Evolutionary conservation across 306 rosid genomes (phyloP), one percentile per base, ranked within the genome.

Genomic region (Castanea crenata): DNA sequence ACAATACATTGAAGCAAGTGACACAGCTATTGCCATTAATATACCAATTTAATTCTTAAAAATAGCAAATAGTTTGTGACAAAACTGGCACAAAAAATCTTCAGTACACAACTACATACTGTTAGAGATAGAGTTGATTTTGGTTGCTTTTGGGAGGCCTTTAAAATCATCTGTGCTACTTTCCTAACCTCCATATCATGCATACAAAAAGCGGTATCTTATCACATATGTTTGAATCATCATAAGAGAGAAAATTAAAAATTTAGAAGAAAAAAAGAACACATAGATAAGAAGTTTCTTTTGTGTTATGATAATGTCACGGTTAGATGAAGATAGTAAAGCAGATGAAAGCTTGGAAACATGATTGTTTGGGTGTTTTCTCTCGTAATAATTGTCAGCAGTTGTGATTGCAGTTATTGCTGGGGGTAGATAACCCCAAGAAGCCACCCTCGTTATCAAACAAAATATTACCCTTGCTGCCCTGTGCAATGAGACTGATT

Each of bases 291-390:
- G 15, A 31, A 14, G 3, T 49, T 49, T 2, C 3, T 12, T 12
- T 49, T 12, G 54, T 49, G 54, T 49, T 3, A 41, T 64, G 38
- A 7, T 64, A 31, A 68, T 68, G 71, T 46, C 49, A 16, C 49
- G 13, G 13, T 67, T 16, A 8, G 83, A 64, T n/a, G 75, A 41
- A 9, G 69, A 68, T n/a, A 21, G 29, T 13, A 41, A 56, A 64
- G 32, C 38, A 9, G 54, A 74, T 5, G 72, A 51, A 8, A 16
- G 70, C 29, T 35, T 13, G 3, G 74, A 1, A 85, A 85, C 83
- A 64, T 81, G 51, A 38, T 51, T n/a, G 74, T 75, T 49, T 63
- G 81, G 29, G 83, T 71, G 59, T 52, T 64, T 34, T 71, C 85
- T 5, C 69, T 82, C 70, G 0, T 75, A 2, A 34, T 72, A 2